Conservation (phyloP, 306 rosid genomes). For the Dalbergia oliveri region DNA sequence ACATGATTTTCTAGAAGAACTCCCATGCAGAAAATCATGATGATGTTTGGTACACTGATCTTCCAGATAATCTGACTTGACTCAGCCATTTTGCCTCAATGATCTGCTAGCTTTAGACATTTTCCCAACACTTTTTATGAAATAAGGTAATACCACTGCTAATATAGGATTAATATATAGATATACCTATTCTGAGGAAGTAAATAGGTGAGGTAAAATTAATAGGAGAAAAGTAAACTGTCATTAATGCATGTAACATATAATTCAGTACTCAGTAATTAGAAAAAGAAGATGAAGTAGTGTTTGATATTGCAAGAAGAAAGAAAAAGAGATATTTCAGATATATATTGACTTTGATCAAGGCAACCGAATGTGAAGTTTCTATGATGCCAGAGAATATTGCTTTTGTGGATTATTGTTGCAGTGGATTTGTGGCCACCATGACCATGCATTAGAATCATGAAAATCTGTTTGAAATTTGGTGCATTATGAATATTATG, state of each 20-base stretch:
- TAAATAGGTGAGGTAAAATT: neutral
- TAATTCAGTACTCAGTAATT: neutral
- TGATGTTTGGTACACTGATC: conserved; percentile 18
- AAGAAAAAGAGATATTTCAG: neutral
- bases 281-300: neutral
- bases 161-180: neutral
- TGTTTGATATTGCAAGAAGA: neutral
- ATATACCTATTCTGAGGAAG: neutral
- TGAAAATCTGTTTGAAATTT: conserved; percentile 37
- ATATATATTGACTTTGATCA: neutral
- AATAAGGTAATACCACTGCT: neutral
- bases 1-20: conserved; percentile 23
- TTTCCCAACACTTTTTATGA: neutral
- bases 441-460: conserved; percentile 8
- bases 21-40: neutral
- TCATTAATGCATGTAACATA: neutral
- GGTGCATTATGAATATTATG: conserved; percentile 30
- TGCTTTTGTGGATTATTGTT: conserved; percentile 40
- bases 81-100: conserved; percentile 35
- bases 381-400: conserved; percentile 23
- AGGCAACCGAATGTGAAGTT: too few relatives aligned
- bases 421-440: conserved; percentile 22
- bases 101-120: neutral
- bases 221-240: neutral
- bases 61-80: conserved; percentile 45